Evolutionary conservation across 2,329 filamentous ascomycete genomes (phyloP).

Genomic region (Penicillium occitanis): DNA sequence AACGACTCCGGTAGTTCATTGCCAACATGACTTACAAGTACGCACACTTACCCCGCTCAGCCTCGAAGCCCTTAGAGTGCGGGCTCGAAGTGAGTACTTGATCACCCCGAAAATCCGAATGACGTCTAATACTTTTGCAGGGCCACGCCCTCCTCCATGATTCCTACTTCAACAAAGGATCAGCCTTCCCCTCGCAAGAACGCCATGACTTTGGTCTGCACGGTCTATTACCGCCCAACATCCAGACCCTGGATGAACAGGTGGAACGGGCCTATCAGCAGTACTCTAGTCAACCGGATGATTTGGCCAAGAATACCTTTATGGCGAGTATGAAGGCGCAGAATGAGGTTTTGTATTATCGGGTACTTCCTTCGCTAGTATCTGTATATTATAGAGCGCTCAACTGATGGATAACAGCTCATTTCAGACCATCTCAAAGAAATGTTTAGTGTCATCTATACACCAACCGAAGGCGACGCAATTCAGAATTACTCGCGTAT

Average conservation of each 20-base stretch:
- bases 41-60: slow-evolving; percentile 33
- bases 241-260: slow-evolving; percentile 76
- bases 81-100: slow-evolving; percentile 28
- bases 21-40: slow-evolving; percentile 28
- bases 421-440: slow-evolving; percentile 76
- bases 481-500: slow-evolving; percentile 80
- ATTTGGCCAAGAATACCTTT: slow-evolving; percentile 83
- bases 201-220: slow-evolving; percentile 67
- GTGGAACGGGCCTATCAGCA: slow-evolving; percentile 76
- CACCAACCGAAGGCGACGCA: slow-evolving; percentile 84
- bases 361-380: slow-evolving; percentile 45
- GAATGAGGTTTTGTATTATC: slow-evolving; percentile 79
- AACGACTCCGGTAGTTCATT: background rate
- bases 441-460: slow-evolving; percentile 90
- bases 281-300: slow-evolving; percentile 62
- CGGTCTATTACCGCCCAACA: slow-evolving; percentile 68
- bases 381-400: background rate
- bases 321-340: slow-evolving; percentile 82
- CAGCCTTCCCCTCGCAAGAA: slow-evolving; percentile 70
- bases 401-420: slow-evolving; percentile 50
- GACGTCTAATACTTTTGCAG: slow-evolving; percentile 13
- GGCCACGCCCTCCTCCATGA: slow-evolving; percentile 61
- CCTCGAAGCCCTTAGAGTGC: slow-evolving; percentile 33
- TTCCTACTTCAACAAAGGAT: slow-evolving; percentile 76
- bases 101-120: background rate